phyloP scores from a whole-genome alignment of 1,139 yeast genomes.

The Wickerhamiella infanticola region DNA sequence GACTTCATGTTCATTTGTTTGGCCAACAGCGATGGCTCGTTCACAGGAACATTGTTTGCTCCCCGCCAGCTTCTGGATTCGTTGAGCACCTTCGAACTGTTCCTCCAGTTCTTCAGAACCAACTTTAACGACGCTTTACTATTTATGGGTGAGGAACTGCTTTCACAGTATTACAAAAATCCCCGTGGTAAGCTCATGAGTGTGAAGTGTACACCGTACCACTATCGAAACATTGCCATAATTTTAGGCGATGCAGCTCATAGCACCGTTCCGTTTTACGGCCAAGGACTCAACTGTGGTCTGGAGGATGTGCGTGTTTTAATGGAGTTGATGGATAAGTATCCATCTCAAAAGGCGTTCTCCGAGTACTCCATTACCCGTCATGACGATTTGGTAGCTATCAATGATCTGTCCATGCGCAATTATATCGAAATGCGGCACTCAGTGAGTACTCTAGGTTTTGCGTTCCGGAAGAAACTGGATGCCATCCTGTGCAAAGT shows the following conservation, averaged over 20 bases:
- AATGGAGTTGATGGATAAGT: slow-evolving; percentile 33
- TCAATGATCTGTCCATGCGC: slow-evolving; percentile 60
- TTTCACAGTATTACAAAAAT: slow-evolving; percentile 40
- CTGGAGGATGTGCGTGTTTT: slow-evolving; percentile 74
- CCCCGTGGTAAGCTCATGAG: slow-evolving; percentile 67
- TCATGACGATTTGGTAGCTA: slow-evolving; percentile 54
- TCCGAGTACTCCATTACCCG: slow-evolving; percentile 41
- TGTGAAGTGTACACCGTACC: slow-evolving; percentile 47
- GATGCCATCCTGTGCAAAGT: slow-evolving; percentile 49
- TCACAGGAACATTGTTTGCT: slow-evolving; percentile 80
- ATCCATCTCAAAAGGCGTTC: slow-evolving; percentile 31
- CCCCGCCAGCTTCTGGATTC: slow-evolving; percentile 58
- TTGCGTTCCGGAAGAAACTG: slow-evolving; percentile 47
- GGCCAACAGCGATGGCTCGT: slow-evolving; percentile 72
- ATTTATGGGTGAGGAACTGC: slow-evolving; percentile 45
- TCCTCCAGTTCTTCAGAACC: slow-evolving; percentile 37
- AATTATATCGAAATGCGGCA: slow-evolving; percentile 84
- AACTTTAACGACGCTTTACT: slow-evolving; percentile 64
- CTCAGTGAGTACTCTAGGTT: slow-evolving; percentile 51
- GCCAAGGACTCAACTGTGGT: slow-evolving; percentile 96
- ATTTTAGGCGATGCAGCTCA: slow-evolving; percentile 90
- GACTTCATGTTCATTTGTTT: slow-evolving; percentile 80
- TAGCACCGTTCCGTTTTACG: slow-evolving; percentile 93
- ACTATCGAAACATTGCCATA: slow-evolving; percentile 46
- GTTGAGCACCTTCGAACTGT: slow-evolving; percentile 29